Base-by-base conservation (phyloP, 192 early-diverging fungal species). In the Backusella morwellensis region DNA sequence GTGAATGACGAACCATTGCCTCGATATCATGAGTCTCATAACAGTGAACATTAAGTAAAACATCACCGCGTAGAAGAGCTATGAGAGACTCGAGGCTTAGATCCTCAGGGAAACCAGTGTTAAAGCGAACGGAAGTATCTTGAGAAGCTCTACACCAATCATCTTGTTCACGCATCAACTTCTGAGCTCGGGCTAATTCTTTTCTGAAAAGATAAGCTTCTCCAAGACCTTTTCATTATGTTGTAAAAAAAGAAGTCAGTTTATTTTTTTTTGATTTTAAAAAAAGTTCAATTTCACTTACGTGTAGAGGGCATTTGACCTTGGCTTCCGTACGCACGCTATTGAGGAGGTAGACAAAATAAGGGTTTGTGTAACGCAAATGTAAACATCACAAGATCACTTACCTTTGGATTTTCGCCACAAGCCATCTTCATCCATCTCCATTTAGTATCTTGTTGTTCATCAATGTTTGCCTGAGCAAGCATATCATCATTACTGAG, bases 381-480 rank as follows among this genome's bases (percentile, higher is more conserved):
- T 63, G 12, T 26, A 63, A 63, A 63, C 56, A 63, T 63, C 56
- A 63, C 56, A 42, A 44, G 35, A 42, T 21, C 19, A 5, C 38
- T 50, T 50, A 72, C 59, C 67, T 91, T 94, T 38, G 91, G 86
- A 81, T 94, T 95, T 81, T 95, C 94, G 15, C 94, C 93, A 74
- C 94, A 95, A 4, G 94, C 93, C 89, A 93, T 92, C 79, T 95
- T 95, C 88, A 93, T 91, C 82, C 88, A 95, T 38, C 92, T 78
- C 91, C 91, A 91, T 26, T 66, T 35, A 3, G 73, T 73, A 44
- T 78, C 75, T 56, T 77, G 76, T 70, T 93, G 84, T 40, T 93
- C 66, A 29, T 85, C 70, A 44, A 90, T 72, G 40, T 85, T 84
- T 32, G 79, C 72, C 50, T 84, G 82, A 11, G 78, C 82, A 14